Conservation (phyloP, 2,329 filamentous ascomycete species). For the Fusarium graminum region DNA sequence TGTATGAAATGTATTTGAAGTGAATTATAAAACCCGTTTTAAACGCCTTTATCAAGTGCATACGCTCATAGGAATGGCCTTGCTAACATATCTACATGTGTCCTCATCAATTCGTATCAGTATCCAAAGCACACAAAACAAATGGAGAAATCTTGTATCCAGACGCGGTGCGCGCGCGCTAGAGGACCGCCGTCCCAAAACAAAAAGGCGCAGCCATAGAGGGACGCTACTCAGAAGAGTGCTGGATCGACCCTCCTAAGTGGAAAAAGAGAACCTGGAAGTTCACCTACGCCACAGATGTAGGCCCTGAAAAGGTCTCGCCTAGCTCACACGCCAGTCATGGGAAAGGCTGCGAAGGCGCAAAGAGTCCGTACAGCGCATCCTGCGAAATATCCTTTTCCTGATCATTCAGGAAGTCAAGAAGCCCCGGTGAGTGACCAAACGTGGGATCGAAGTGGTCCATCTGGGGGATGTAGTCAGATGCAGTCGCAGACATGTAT, state of each 20-base stretch:
- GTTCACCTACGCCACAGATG: constrained; percentile 20
- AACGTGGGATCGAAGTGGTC: constrained; percentile 47
- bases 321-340: constrained; percentile 43
- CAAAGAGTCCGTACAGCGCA: constrained; percentile 51
- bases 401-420: constrained; percentile 50
- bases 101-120: constrained; percentile 30
- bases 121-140: neutral
- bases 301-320: constrained; percentile 38
- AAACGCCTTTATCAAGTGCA: constrained; percentile 2
- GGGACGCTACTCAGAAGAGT: neutral
- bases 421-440: constrained; percentile 46
- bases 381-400: constrained; percentile 52
- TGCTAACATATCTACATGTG: constrained; percentile 7
- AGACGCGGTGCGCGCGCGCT: neutral
- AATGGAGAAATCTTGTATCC: neutral
- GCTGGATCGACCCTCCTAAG: neutral
- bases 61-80: constrained; percentile 14
- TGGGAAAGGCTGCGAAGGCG: constrained; percentile 49
- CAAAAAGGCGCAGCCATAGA: neutral
- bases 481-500: constrained; percentile 36
- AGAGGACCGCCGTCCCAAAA: too few relatives aligned
- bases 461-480: constrained; percentile 44
- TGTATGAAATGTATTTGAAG: constrained; percentile 14
- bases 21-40: constrained; percentile 1
- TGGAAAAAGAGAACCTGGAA: neutral